Conservation (phyloP, 495 filamentous ascomycete species). For the Trichoderma gamsii region DNA sequence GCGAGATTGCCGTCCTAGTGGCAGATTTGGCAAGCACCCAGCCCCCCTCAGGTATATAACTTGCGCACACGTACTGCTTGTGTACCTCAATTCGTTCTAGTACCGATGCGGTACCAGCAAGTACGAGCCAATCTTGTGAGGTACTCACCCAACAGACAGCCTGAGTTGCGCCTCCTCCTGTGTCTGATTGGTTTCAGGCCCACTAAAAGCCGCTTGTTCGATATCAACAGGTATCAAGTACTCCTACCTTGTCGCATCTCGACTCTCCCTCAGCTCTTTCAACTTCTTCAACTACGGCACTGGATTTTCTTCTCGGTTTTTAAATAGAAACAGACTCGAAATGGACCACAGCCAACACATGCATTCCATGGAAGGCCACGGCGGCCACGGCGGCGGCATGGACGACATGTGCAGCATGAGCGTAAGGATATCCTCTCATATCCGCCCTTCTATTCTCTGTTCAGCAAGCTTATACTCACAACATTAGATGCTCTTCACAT, state of each 20-base stretch:
- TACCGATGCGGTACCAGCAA: no score
- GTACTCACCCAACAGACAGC: no score
- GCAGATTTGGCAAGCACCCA: no score
- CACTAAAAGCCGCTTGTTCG: background rate
- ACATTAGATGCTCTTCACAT: slow-evolving; percentile 92
- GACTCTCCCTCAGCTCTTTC: background rate
- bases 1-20: no score
- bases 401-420: slow-evolving; percentile 70
- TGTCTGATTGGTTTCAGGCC: background rate
- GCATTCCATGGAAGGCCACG: slow-evolving; percentile 18
- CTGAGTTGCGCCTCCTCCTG: no score
- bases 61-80: no score
- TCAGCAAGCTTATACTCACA: background rate
- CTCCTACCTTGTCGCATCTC: no score
- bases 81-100: no score
- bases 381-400: slow-evolving; percentile 21
- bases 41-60: no score
- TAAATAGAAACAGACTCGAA: slow-evolving; percentile 39
- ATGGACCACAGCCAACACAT: slow-evolving; percentile 39
- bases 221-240: background rate
- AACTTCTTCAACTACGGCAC: slow-evolving; percentile 23
- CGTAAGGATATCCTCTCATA: slow-evolving; percentile 40
- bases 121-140: no score
- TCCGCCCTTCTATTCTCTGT: slow-evolving; percentile 6
- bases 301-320: slow-evolving; percentile 30